Percentiles rank a stretch among this genome's conserved stretches.
phyloP scores from a whole-genome alignment of 495 filamentous ascomycete genomes.

The Aspergillus sclerotiicarbonarius region DNA sequence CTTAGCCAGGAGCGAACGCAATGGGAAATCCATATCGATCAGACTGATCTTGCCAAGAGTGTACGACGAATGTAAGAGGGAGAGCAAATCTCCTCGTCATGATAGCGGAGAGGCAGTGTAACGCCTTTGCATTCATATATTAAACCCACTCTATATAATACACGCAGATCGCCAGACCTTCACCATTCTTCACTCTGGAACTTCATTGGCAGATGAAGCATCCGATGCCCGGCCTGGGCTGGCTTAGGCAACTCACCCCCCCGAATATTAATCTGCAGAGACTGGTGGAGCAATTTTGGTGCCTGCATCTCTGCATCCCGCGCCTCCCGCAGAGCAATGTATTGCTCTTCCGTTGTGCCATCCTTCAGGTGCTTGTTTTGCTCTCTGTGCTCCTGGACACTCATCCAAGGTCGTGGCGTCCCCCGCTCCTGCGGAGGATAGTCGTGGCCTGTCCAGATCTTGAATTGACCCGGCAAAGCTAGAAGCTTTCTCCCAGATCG shows the following conservation, averaged over 20 bases:
- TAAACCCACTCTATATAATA: background rate
- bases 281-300: constrained; percentile 53
- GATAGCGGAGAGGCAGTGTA: too few species aligned
- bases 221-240: constrained; percentile 27
- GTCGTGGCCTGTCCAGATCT: constrained; percentile 53
- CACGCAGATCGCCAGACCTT: background rate
- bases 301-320: constrained; percentile 47
- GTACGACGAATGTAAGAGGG: too few species aligned
- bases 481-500: constrained; percentile 47
- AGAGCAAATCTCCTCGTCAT: too few species aligned
- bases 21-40: too few species aligned
- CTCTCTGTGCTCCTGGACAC: constrained; percentile 47
- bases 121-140: background rate
- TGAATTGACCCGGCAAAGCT: constrained; percentile 39
- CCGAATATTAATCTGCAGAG: constrained; percentile 59
- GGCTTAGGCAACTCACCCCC: constrained; percentile 46
- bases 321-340: constrained; percentile 44
- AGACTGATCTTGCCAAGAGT: too few species aligned
- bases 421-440: constrained; percentile 38
- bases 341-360: constrained; percentile 42
- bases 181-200: constrained; percentile 23
- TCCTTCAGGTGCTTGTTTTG: constrained; percentile 53
- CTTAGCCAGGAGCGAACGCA: too few species aligned
- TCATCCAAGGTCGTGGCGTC: constrained; percentile 42
- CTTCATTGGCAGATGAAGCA: constrained; percentile 48